phyloP scores from a whole-genome alignment of 2,329 filamentous ascomycete genomes.

The Aspergillus hiratsukae region DNA sequence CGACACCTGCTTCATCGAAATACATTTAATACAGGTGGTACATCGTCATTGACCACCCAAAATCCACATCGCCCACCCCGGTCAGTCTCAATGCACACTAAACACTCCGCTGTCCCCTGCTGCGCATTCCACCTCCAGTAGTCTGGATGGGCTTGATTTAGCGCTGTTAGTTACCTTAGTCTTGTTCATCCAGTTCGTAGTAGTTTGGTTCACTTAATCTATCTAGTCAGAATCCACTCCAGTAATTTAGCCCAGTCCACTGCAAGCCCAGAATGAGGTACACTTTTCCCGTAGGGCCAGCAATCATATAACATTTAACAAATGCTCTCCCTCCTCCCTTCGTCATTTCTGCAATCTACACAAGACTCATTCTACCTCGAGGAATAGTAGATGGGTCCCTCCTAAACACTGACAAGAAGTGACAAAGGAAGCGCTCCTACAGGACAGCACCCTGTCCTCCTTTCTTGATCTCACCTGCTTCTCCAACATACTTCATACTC shows the following conservation, averaged over 20 bases:
- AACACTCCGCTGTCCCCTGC: slow-evolving; percentile 14
- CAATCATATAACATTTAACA: slow-evolving; percentile 27
- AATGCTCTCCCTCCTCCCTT: slow-evolving; percentile 19
- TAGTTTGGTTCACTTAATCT: background rate
- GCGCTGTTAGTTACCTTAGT: slow-evolving; percentile 15
- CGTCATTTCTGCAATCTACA: slow-evolving; percentile 5
- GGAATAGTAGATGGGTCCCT: background rate
- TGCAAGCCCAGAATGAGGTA: slow-evolving; percentile 13
- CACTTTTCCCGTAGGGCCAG: slow-evolving; percentile 21
- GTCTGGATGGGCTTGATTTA: slow-evolving; percentile 16
- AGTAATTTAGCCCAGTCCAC: slow-evolving; percentile 8
- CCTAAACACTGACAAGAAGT: background rate
- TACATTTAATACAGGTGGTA: slow-evolving; percentile 7
- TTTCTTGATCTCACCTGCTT: background rate
- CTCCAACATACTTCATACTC: background rate
- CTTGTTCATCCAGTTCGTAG: slow-evolving; percentile 13
- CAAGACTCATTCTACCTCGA: slow-evolving; percentile 7
- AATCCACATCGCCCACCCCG: slow-evolving; percentile 13
- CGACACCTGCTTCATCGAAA: background rate
- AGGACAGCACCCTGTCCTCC: background rate
- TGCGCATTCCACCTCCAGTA: slow-evolving; percentile 14
- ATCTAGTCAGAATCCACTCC: background rate
- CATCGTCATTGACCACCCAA: too few species aligned
- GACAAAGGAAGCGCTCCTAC: background rate
- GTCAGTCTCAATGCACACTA: slow-evolving; percentile 14